phyloP scores from a whole-genome alignment of 83 land plant species.

The Isoetes engelmannii region DNA sequence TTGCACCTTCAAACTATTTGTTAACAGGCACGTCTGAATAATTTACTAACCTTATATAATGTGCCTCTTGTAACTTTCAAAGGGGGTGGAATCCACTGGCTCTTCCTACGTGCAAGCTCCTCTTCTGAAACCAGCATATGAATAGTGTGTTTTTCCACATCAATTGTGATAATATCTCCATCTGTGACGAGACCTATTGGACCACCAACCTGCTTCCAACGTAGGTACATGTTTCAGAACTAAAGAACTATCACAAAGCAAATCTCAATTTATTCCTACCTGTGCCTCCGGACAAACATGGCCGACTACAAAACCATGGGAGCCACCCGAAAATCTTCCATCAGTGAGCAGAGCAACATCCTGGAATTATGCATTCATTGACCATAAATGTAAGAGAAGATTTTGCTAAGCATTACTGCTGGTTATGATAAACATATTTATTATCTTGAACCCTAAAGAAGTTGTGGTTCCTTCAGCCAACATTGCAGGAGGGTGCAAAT shows the following conservation, averaged over 20 bases:
- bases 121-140: slow-evolving; percentile 56
- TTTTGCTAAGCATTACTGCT: too few relatives aligned
- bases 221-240: not conserved
- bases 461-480: too few relatives aligned
- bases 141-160: slow-evolving; percentile 61
- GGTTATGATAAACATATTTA: too few relatives aligned
- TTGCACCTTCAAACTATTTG: not conserved
- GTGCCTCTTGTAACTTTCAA: slow-evolving; percentile 70
- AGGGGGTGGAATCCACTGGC: slow-evolving; percentile 64
- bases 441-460: too few relatives aligned
- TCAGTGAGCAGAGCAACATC: slow-evolving; percentile 88
- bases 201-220: slow-evolving; percentile 65
- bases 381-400: too few relatives aligned
- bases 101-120: slow-evolving; percentile 52
- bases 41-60: slow-evolving; percentile 61
- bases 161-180: slow-evolving; percentile 78
- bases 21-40: not conserved
- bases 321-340: slow-evolving; percentile 97
- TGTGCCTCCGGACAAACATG: slow-evolving; percentile 98
- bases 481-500: too few relatives aligned
- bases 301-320: slow-evolving; percentile 98
- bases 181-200: slow-evolving; percentile 75
- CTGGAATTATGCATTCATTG: slow-evolving; percentile 24
- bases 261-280: slow-evolving; percentile 28
- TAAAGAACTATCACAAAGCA: not conserved